Evolutionary conservation across 1,139 yeast species (phyloP).

Genomic region (Taphrina flavorubra): DNA sequence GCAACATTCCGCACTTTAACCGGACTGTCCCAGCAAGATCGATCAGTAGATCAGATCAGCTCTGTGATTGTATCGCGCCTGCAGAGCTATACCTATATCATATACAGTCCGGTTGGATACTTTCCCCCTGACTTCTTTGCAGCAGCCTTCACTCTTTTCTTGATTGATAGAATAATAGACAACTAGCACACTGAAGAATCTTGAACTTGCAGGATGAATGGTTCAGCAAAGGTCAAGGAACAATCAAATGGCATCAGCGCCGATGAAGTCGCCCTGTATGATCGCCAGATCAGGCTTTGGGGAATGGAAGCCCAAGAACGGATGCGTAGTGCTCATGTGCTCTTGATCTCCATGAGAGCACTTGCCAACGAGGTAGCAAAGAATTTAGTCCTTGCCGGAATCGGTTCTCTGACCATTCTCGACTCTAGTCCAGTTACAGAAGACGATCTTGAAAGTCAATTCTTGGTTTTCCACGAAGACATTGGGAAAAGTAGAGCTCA

Average conservation of each 20-base stretch:
- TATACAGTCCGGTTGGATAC: background rate
- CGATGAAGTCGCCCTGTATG: constrained; percentile 91
- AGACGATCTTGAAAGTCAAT: constrained; percentile 76
- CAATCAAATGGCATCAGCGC: constrained; percentile 41
- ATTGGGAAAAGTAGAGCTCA: constrained; percentile 59
- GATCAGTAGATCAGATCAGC: background rate
- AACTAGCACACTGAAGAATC: background rate
- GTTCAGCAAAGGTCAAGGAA: background rate
- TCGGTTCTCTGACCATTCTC: constrained; percentile 74
- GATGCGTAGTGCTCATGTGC: constrained; percentile 72
- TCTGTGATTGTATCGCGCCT: background rate
- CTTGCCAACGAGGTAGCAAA: constrained; percentile 81
- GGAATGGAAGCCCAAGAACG: constrained; percentile 90
- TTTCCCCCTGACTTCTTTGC: no score
- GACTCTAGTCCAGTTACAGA: constrained; percentile 64
- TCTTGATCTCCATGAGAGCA: constrained; percentile 72
- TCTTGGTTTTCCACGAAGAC: constrained; percentile 66
- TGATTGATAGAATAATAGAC: no score
- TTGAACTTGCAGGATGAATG: background rate
- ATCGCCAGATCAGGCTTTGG: constrained; percentile 95
- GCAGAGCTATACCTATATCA: no score
- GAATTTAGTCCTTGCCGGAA: constrained; percentile 85
- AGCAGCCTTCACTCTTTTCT: no score
- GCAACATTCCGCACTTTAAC: background rate
- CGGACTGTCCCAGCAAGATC: background rate